Evolutionary conservation across 2,329 filamentous ascomycete species (phyloP), one percentile per base, ranked within the genome.

Genomic region (Stagonosporopsis cucurbitacearum): DNA sequence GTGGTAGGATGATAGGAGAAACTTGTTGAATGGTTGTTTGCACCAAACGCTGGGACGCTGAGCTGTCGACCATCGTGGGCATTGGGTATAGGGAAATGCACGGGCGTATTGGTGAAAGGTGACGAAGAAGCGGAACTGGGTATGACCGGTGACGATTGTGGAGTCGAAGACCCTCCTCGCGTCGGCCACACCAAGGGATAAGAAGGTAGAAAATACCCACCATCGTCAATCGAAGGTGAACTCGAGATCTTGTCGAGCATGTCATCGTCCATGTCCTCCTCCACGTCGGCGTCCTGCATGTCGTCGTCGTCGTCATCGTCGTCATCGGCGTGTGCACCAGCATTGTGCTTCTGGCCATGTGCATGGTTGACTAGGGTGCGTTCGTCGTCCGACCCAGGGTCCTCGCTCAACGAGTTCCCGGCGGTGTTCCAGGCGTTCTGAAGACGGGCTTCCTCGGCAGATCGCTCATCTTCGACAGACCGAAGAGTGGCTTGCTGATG

Each of bases 221-320:
- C 94, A 89, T 98, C 94, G 82, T 96, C 92, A 78, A 99, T 99
- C 68, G 94, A 98, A 73, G 95, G 95, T 69, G 94, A 98, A 78
- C 93, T 98, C 70, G 94, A 98, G 65, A 99, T 97, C 78, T 95
- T 95, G 81, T 98, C 95, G 90, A 96, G 92, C 87, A 96, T 88
- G 77, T 98, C 94, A 77, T 97, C 88, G 71, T 96, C 92, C 75
- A 92, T 79, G 68, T 90, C 85, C 66, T 90, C 89, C 58, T 85
- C 83, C 30, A 78, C 79, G 59, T 91, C 86, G 43, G 83, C 90
- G 67, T 88, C 88, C 44, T 86, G 86, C 63, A 80, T 74, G 50
- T 85, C 82, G 13, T 71, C 77, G 47, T 86, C 84, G 46, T 37
- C 35, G 35, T 37, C 84, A 45, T 37, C 35, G 35, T 36, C 33